Evolutionary conservation across 208 protist species (phyloP).

Genomic region (Leptomonas seymouri): DNA sequence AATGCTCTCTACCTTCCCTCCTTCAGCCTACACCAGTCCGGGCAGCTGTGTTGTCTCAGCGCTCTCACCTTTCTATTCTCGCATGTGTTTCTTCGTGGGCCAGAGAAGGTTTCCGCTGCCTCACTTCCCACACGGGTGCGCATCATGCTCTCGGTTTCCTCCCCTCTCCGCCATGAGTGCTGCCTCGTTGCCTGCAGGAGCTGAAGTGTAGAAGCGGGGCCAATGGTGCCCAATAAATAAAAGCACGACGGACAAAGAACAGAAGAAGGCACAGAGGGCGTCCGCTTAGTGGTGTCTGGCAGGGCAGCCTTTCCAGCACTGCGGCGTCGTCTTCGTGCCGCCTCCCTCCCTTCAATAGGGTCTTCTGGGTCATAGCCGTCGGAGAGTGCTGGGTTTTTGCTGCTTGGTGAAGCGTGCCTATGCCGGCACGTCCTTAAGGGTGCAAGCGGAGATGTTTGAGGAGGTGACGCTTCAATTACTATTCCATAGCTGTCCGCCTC

Average conservation of each 20-base stretch:
- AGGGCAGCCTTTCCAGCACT: background rate
- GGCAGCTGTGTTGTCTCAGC: too few species aligned
- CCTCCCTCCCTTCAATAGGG: constrained; percentile 13
- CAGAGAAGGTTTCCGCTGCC: too few species aligned
- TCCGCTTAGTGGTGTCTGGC: background rate
- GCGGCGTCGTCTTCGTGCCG: background rate
- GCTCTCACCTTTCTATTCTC: too few species aligned
- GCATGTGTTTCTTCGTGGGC: too few species aligned
- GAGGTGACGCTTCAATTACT: background rate
- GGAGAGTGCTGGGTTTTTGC: constrained; percentile 26
- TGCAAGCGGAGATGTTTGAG: constrained; percentile 31
- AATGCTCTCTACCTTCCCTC: too few species aligned
- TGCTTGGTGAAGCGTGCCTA: background rate
- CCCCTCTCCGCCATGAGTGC: too few species aligned
- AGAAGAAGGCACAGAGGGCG: constrained; percentile 8
- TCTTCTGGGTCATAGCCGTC: constrained; percentile 60
- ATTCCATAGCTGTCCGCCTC: constrained; percentile 26
- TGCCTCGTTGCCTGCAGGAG: too few species aligned
- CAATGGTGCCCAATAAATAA: too few species aligned
- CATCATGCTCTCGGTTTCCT: too few species aligned
- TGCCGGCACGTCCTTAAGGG: background rate
- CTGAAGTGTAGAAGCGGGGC: too few species aligned
- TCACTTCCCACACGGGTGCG: too few species aligned
- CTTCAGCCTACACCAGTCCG: too few species aligned
- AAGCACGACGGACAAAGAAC: constrained; percentile 47